Conservation (phyloP, 164 flowering plant species). For the Buxus sempervirens region DNA sequence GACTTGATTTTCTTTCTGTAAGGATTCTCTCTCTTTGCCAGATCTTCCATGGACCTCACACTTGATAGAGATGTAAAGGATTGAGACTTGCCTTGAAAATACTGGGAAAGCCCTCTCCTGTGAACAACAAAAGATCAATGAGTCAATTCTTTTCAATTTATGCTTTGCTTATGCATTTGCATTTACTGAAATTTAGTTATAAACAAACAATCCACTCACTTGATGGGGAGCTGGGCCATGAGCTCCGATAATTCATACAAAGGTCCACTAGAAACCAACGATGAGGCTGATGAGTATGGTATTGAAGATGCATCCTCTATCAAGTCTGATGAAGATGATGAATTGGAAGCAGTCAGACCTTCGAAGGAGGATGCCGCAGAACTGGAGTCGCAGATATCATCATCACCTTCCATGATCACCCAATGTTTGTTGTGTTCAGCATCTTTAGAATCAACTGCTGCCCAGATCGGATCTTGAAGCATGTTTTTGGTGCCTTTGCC, state of each 20-base stretch:
- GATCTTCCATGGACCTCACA: slow-evolving; percentile 58
- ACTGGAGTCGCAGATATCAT: slow-evolving; percentile 19
- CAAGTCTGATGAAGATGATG: slow-evolving; percentile 39
- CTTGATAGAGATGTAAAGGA: slow-evolving; percentile 66
- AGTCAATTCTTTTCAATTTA: background rate
- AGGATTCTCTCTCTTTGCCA: slow-evolving; percentile 57
- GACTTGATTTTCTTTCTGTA: slow-evolving; percentile 50
- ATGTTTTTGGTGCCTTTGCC: slow-evolving; percentile 20
- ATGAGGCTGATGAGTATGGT: slow-evolving; percentile 17
- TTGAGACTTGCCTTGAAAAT: slow-evolving; percentile 69
- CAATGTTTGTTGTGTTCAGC: slow-evolving; percentile 5
- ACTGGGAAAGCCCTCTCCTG: slow-evolving; percentile 83
- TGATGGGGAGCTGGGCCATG: slow-evolving; percentile 80
- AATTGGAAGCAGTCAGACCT: slow-evolving; percentile 28
- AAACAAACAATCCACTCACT: slow-evolving; percentile 37
- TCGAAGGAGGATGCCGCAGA: slow-evolving; percentile 26
- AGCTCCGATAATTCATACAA: slow-evolving; percentile 67
- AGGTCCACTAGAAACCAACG: slow-evolving; percentile 48
- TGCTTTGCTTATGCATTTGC: too few relatives aligned
- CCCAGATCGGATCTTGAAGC: slow-evolving; percentile 11
- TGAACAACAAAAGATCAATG: slow-evolving; percentile 8
- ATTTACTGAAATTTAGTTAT: too few relatives aligned
- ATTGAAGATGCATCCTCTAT: slow-evolving; percentile 56
- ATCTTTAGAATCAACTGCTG: background rate
- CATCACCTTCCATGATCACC: slow-evolving; percentile 31